phyloP scores from a whole-genome alignment of 306 rosid species.

The Adenanthera pavonina region DNA sequence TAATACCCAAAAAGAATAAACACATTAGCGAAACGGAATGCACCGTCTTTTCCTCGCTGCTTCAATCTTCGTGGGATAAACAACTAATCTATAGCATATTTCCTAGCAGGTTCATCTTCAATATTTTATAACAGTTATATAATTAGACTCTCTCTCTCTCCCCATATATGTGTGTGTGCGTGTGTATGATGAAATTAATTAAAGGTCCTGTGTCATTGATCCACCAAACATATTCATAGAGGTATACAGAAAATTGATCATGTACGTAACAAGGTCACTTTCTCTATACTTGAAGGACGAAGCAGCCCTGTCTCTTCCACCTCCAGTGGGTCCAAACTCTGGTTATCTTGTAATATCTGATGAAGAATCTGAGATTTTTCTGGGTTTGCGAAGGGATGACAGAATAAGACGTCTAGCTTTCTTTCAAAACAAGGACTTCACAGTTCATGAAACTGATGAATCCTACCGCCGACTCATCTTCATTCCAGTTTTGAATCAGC shows the following conservation, averaged over 20 bases:
- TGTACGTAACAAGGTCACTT: slow-evolving; percentile 48
- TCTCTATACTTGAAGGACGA: slow-evolving; percentile 36
- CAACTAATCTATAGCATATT: too few relatives aligned
- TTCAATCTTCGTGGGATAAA: too few relatives aligned
- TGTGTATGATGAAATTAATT: too few relatives aligned
- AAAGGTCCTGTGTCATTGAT: not conserved
- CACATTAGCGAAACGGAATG: too few relatives aligned
- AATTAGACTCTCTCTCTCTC: too few relatives aligned
- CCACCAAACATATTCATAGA: not conserved
- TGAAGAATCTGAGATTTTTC: slow-evolving; percentile 35
- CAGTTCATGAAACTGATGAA: not conserved
- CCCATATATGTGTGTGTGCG: too few relatives aligned
- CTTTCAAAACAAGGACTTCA: slow-evolving; percentile 45
- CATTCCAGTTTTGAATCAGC: not conserved
- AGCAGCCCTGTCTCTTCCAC: slow-evolving; percentile 28
- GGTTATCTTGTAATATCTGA: slow-evolving; percentile 43
- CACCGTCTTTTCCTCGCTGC: too few relatives aligned
- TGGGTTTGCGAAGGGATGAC: slow-evolving; percentile 18
- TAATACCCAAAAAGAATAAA: too few relatives aligned
- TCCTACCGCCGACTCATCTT: not conserved
- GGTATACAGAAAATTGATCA: not conserved
- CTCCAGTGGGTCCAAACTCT: slow-evolving; percentile 46
- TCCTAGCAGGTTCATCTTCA: too few relatives aligned
- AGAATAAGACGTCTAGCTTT: slow-evolving; percentile 37
- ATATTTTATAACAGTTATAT: too few relatives aligned